Evolutionary conservation across 2,329 filamentous ascomycete genomes (phyloP), one percentile per base, ranked within the genome.

Genomic region (Torrubiellomyces zombiae): DNA sequence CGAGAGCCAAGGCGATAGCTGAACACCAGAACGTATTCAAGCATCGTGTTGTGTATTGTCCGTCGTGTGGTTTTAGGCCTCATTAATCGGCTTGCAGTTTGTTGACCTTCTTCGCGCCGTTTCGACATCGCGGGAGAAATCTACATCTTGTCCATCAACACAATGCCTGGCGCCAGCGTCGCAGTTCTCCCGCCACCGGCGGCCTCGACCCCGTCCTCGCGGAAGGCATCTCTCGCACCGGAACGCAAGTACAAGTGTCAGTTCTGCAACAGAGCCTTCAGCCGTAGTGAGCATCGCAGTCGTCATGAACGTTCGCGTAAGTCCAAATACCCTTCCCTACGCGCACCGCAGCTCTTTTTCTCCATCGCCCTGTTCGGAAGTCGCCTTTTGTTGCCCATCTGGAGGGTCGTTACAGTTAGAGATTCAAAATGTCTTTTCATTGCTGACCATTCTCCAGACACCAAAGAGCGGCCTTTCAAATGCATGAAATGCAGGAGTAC

Each of bases 161-260:
- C n/a, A 39, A 81, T 81, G 75, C 73, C 75, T 48, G 72, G 68
- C 58, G 67, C 74, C 50, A 67, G 57, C 51, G 67, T 75, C 55
- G 71, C 73, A 42, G 63, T 68, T 40, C 59, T 65, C 40, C 57
- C 72, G 41, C 59, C 76, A 46, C 54, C 69, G 41, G 65, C 69
- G 46, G 60, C 70, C 46, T 69, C 81, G 47, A 68, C 74, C 46
- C 67, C 77, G 48, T 67, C 69, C 42, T 66, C 75, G 45, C 73
- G 79, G 55, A 92, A 91, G 58, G 56, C 75, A 38, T 63, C 76
- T 33, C 58, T 75, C 41, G 75, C 72, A 41, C 82, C 85, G 28
- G 89, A 95, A 63, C 86, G 91, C 64, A 93, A 94, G 58, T 98
- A 98, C 72, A 94, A 95, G 55, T 98, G 89, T 61, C 83, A 93